phyloP scores from a whole-genome alignment of 306 rosid genomes.

The Lathyrus oleraceus region DNA sequence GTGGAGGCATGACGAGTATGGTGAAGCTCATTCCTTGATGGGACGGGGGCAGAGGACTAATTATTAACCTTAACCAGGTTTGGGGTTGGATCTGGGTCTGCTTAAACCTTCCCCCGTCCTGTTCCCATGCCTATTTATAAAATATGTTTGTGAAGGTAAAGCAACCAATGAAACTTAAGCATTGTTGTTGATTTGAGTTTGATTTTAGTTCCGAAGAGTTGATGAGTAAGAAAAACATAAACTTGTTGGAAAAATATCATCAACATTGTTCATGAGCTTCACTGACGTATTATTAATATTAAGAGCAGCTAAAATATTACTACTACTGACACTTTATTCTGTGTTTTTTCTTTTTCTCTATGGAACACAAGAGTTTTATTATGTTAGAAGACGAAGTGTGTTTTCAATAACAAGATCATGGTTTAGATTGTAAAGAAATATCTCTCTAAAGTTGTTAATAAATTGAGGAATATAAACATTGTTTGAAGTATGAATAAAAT shows the following conservation, averaged over 20 bases:
- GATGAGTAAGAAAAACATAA: conserved; percentile 32
- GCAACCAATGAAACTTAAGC: conserved; percentile 33
- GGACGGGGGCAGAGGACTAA: too few relatives aligned
- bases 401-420: conserved; percentile 81
- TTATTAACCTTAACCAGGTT: too few relatives aligned
- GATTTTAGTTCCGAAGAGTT: conserved; percentile 33
- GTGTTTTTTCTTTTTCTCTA: too few relatives aligned
- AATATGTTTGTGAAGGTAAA: too few relatives aligned
- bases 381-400: conserved; percentile 63
- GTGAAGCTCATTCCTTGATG: too few relatives aligned
- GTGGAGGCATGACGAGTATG: too few relatives aligned
- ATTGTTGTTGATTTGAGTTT: conserved; percentile 15
- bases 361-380: too few relatives aligned
- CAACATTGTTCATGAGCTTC: neutral
- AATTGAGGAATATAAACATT: conserved; percentile 80
- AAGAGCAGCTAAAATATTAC: neutral
- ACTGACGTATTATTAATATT: neutral
- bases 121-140: too few relatives aligned
- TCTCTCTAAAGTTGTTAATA: conserved; percentile 79
- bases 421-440: conserved; percentile 86
- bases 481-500: conserved; percentile 73
- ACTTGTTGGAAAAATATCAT: conserved; percentile 15
- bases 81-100: too few relatives aligned
- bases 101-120: too few relatives aligned
- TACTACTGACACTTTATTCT: too few relatives aligned